A percentile compares a stretch with the other conserved stretches of the same genome.
These are phyloP conservation scores for Paracorniculantispora psalliotae DNA, from an alignment of 2,329 filamentous ascomycete species.

Conservation along the genomic window DNA sequence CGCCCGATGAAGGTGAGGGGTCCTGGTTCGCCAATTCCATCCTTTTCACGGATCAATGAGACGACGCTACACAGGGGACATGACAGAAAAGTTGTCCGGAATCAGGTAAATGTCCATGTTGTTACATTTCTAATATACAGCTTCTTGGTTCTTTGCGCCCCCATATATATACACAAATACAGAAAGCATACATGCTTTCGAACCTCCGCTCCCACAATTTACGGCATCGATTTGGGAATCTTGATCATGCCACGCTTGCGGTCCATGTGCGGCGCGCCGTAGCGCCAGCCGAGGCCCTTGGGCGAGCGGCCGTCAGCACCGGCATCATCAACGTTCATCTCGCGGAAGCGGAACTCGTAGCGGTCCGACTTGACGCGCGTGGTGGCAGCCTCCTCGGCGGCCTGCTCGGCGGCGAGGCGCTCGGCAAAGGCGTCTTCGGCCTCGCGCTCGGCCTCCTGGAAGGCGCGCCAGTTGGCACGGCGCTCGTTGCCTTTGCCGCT, in stretches of 20 bases:
- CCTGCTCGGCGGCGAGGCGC: constrained; percentile 26
- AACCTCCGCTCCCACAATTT: too few relatives aligned
- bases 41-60: too few relatives aligned
- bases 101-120: too few relatives aligned
- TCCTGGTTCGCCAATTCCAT: too few relatives aligned
- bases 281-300: constrained; percentile 55
- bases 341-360: constrained; percentile 59
- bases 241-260: constrained; percentile 60
- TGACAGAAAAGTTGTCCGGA: too few relatives aligned
- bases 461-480: constrained; percentile 36
- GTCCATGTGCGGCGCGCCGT: constrained; percentile 59
- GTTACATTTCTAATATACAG: constrained; percentile 13
- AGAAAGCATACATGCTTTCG: neutral
- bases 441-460: constrained; percentile 38
- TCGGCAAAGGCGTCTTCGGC: constrained; percentile 37
- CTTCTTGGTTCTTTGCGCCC: neutral
- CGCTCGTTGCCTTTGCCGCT: constrained; percentile 36
- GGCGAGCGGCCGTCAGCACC: constrained; percentile 49
- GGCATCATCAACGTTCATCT: constrained; percentile 52
- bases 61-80: too few relatives aligned
- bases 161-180: constrained; percentile 6
- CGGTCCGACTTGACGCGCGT: constrained; percentile 45
- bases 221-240: constrained; percentile 60
- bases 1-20: too few relatives aligned
- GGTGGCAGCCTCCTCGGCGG: constrained; percentile 35